Conservation (phyloP, 345 rosid species). For the Citrus glauca region DNA sequence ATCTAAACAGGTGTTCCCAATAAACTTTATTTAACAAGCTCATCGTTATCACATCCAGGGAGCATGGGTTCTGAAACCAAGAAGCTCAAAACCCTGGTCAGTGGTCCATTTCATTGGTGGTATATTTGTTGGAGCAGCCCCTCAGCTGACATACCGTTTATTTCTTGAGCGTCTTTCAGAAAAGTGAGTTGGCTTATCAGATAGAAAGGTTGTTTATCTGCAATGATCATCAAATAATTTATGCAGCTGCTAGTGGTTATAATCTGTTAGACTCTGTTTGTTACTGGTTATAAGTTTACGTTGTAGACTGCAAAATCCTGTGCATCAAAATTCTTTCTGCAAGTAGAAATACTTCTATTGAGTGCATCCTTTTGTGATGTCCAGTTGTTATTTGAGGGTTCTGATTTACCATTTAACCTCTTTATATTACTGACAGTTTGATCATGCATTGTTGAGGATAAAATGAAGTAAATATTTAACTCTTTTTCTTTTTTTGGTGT, state of each 20-base stretch:
- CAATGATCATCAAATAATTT: neutral
- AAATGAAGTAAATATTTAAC: conserved; percentile 8
- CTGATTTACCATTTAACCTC: neutral
- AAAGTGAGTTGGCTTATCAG: conserved; percentile 43
- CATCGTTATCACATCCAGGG: conserved; percentile 56
- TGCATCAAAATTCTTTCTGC: neutral
- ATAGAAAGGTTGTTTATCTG: neutral
- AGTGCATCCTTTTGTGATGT: neutral
- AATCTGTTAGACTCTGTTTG: neutral
- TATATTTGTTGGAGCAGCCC: conserved; percentile 99
- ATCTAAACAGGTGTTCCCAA: neutral
- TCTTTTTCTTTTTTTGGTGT: conserved; percentile 5
- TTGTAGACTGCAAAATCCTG: neutral
- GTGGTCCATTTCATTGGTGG: conserved; percentile 94
- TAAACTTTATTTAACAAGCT: neutral
- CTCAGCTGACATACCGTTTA: conserved; percentile 89
- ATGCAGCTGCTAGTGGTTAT: neutral
- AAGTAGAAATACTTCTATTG: neutral
- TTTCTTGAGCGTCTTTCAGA: conserved; percentile 93
- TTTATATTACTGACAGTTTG: neutral
- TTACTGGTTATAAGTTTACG: neutral
- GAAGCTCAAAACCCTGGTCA: conserved; percentile 52
- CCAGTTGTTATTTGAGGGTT: neutral
- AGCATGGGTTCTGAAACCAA: conserved; percentile 93
- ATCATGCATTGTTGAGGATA: neutral